Percentiles rank a stretch among this genome's conserved stretches.
phyloP scores from a whole-genome alignment of 2,329 filamentous ascomycete genomes.

The Aciculosporium take region DNA sequence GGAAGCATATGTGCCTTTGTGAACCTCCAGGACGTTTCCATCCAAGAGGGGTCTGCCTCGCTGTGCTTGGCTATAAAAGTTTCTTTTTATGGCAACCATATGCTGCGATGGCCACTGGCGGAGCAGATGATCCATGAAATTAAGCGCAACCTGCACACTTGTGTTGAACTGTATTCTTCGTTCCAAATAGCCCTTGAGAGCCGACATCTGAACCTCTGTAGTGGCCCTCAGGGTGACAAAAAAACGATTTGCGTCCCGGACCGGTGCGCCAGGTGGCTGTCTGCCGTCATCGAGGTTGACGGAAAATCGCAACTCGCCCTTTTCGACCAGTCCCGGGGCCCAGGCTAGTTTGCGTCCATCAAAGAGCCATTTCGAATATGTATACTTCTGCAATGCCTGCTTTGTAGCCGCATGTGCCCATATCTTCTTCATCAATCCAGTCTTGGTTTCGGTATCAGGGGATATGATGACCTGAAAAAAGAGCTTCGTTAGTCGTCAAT shows the following conservation, averaged over 20 bases:
- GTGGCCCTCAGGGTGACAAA: slow-evolving; percentile 49
- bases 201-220: slow-evolving; percentile 52
- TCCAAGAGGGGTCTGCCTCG: slow-evolving; percentile 41
- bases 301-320: slow-evolving; percentile 37
- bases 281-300: slow-evolving; percentile 63
- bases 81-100: slow-evolving; percentile 62
- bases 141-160: slow-evolving; percentile 64
- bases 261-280: slow-evolving; percentile 21
- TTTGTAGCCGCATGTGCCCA: slow-evolving; percentile 56
- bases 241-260: slow-evolving; percentile 33
- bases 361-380: slow-evolving; percentile 46
- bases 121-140: slow-evolving; percentile 80
- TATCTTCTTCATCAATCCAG: slow-evolving; percentile 56
- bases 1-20: slow-evolving; percentile 82
- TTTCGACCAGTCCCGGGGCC: slow-evolving; percentile 31
- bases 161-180: slow-evolving; percentile 47
- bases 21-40: slow-evolving; percentile 49
- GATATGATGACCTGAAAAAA: slow-evolving; percentile 47
- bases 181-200: slow-evolving; percentile 51
- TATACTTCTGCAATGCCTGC: slow-evolving; percentile 32
- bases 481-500: not conserved
- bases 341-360: slow-evolving; percentile 81
- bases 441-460: slow-evolving; percentile 44
- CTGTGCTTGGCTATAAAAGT: slow-evolving; percentile 54
- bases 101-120: slow-evolving; percentile 60